Conservation (phyloP, 805 yeast genomes). For the Starmera dryadoides region DNA sequence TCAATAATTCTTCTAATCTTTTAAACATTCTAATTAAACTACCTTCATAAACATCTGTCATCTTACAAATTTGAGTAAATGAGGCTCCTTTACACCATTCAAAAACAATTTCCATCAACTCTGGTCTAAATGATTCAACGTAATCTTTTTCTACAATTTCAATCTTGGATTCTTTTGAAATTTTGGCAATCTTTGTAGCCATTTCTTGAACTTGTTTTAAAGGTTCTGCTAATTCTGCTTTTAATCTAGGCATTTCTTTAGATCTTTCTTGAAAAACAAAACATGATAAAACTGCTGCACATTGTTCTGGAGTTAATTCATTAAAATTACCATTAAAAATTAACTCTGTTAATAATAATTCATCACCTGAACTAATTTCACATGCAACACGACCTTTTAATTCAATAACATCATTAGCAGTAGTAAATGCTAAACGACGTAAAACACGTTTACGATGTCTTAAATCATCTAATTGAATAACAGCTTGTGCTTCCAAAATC, state of each 20-base stretch:
- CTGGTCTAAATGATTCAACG: constrained; percentile 84
- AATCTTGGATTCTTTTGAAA: constrained; percentile 82
- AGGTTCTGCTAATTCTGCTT: constrained; percentile 91
- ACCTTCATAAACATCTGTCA: constrained; percentile 99
- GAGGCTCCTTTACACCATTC: constrained; percentile 97
- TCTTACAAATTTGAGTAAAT: constrained; percentile 93
- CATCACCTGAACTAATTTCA: constrained; percentile 87
- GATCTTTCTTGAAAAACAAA: constrained; percentile 96
- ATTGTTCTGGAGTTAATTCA: constrained; percentile 80
- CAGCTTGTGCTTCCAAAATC: constrained; percentile 79
- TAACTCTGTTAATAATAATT: constrained; percentile 78
- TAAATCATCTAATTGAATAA: constrained; percentile 89
- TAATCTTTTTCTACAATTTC: constrained; percentile 90
- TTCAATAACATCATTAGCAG: constrained; percentile 84
- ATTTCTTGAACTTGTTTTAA: constrained; percentile 80
- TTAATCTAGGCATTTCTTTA: constrained; percentile 77
- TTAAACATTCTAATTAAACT: constrained; percentile 91
- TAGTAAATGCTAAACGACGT: constrained; percentile 85
- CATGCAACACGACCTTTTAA: constrained; percentile 97
- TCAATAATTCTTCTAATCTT: constrained; percentile 85
- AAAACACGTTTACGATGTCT: constrained; percentile 89
- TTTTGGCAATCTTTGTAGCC: constrained; percentile 86
- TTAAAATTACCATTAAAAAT: constrained; percentile 94
- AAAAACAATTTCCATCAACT: constrained; percentile 93
- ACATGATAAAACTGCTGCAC: constrained; percentile 88